Evolutionary conservation across 2,329 filamentous ascomycete species (phyloP).

Genomic region (Drechmeria coniospora): DNA sequence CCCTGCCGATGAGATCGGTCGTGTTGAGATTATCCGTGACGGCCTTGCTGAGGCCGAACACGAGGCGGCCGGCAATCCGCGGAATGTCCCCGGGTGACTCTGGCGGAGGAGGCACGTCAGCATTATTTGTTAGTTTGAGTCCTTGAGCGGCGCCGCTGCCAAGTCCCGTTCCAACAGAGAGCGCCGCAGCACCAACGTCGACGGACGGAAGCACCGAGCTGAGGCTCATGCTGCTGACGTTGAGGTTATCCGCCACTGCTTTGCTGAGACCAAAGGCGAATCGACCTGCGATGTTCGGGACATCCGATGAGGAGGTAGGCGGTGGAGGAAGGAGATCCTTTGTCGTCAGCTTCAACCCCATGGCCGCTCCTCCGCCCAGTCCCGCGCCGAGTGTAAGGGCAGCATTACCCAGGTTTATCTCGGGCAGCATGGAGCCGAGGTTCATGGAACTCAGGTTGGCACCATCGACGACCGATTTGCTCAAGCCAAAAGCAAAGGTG

Average conservation of each 20-base stretch:
- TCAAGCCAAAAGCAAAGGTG: conserved; percentile 7
- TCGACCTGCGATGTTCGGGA: no score
- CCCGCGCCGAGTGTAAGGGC: conserved; percentile 7
- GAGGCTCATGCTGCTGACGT: no score
- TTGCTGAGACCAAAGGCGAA: no score
- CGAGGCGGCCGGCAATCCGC: conserved; percentile 7
- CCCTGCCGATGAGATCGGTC: conserved; percentile 2
- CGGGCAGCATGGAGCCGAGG: conserved; percentile 2
- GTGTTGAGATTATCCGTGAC: conserved; percentile 8
- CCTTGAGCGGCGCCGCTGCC: no score
- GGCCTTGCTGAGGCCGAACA: conserved; percentile 9
- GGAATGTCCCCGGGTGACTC: conserved; percentile 5
- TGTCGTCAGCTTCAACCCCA: conserved; percentile 6
- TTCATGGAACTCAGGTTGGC: conserved; percentile 3
- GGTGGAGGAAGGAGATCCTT: conserved; percentile 3
- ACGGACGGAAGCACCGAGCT: no score
- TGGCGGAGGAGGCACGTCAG: no score
- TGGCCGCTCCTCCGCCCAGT: conserved; percentile 7
- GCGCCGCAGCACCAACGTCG: no score
- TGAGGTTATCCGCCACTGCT: no score
- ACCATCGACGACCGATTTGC: conserved; percentile 6
- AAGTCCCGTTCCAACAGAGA: no score
- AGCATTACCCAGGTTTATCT: conserved; percentile 4
- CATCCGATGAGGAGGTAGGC: no score
- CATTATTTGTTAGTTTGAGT: no score